Base-by-base conservation (phyloP, 1,284 basidiomycete species). In the Malassezia obtusa region DNA sequence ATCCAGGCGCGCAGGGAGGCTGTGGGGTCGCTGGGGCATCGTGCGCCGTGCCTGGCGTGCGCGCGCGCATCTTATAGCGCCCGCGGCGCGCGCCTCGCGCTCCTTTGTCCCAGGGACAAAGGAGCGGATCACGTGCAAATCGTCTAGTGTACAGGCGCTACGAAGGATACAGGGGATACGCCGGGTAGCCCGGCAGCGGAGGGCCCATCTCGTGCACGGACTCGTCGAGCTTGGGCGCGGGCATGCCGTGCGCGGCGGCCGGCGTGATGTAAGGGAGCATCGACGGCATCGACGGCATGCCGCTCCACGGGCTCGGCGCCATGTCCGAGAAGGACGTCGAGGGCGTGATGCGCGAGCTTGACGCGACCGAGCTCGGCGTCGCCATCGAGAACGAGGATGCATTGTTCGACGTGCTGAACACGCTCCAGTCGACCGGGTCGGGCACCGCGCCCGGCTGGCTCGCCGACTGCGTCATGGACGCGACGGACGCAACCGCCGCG, bases 321-420 rank as follows among this genome's bases (percentile, higher is more conserved):
- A 71, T 25, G 37, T 73, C 70, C 21, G 63, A 65, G 6, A 62
- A 46, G 1, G 68, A 67, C 5, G 68, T 70, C 37, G 68, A 61
- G 10, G 70, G 68, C 8, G 70, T 68, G n/a, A 61, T 63, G 36
- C 62, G 58, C n/a, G 52, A 43, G 45, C 68, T 68, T 48, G 51
- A 64, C 51, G 57, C 46, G 45, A 26, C 51, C 59, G 48, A 46
- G 15, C 44, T 37, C 8, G 53, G 53, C 14, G 53, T 56, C 19
- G 41, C 35, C 21, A 50, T 50, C 0, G 53, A 56, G 15, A 50
- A 5, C 2, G 21, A 19, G 12, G 53, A 56, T 5, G 38, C 49
- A 40, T 56, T 56, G 17, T 39, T 28, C 6, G 44, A 37, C 4
- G 53, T 22, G 24, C 50, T 50, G 15, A 56, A 46, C 8, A 41